phyloP scores from a whole-genome alignment of 768 basidiomycete species.

The Naganishia onofrii region DNA sequence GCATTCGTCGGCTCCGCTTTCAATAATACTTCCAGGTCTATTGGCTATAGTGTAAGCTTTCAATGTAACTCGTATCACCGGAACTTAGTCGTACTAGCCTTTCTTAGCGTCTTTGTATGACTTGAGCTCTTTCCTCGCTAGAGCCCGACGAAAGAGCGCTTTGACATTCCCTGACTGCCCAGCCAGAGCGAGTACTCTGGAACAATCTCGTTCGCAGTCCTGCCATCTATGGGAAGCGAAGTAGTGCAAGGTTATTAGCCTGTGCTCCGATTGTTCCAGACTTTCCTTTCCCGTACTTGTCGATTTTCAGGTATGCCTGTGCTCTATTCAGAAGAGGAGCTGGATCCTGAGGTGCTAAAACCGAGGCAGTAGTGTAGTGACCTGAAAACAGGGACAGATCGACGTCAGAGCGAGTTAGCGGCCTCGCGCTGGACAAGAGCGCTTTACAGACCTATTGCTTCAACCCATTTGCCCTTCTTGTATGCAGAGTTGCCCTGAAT shows the following conservation, averaged over 20 bases:
- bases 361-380: constrained; percentile 76
- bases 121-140: constrained; percentile 63
- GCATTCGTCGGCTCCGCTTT: constrained; percentile 65
- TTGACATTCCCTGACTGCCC: constrained; percentile 63
- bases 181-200: constrained; percentile 61
- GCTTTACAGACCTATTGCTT: constrained; percentile 61
- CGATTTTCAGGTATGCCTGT: constrained; percentile 87
- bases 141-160: constrained; percentile 72
- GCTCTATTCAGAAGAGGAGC: constrained; percentile 83
- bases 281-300: constrained; percentile 68
- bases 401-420: neutral
- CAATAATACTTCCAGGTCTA: constrained; percentile 66
- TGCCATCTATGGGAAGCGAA: constrained; percentile 58
- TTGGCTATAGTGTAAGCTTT: neutral
- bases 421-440: neutral
- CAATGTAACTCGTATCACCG: neutral
- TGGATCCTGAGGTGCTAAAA: constrained; percentile 68
- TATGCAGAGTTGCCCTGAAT: constrained; percentile 80
- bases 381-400: constrained; percentile 45
- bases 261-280: neutral
- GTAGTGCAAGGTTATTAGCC: constrained; percentile 16
- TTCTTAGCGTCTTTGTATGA: constrained; percentile 58
- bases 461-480: constrained; percentile 72
- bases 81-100: constrained; percentile 56
- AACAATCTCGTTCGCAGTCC: constrained; percentile 80